Evolutionary conservation across 78 protist species (phyloP).

Genomic region (Anaeramoeba flamelloides): DNA sequence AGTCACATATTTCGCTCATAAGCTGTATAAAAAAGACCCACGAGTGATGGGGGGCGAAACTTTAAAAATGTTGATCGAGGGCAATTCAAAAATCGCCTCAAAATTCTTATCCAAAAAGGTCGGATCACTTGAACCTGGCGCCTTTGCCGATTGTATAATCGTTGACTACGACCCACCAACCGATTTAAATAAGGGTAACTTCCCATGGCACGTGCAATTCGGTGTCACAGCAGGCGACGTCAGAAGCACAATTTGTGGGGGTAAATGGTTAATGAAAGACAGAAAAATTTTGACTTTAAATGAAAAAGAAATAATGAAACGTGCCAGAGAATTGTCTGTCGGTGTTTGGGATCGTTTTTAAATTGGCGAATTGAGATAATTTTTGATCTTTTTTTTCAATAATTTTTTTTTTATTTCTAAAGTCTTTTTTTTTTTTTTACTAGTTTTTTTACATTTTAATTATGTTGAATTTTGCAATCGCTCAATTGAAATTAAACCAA

Average conservation of each 20-base stretch:
- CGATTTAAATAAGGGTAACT: conserved; percentile 12
- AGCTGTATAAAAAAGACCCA: conserved; percentile 17
- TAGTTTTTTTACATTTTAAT: too few relatives aligned
- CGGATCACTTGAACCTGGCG: conserved; percentile 15
- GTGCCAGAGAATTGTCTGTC: not conserved
- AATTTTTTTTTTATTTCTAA: too few relatives aligned
- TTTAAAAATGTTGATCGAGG: not conserved
- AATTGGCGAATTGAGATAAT: too few relatives aligned
- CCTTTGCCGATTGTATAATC: conserved; percentile 21
- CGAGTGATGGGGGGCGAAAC: conserved; percentile 6
- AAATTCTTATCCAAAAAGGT: conserved; percentile 6
- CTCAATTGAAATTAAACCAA: too few relatives aligned
- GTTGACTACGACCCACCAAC: conserved; percentile 21
- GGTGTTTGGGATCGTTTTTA: conserved; percentile 13
- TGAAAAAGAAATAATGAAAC: not conserved
- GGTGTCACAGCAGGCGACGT: conserved; percentile 14
- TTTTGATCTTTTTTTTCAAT: too few relatives aligned
- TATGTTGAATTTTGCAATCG: too few relatives aligned
- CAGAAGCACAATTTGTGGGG: conserved; percentile 19
- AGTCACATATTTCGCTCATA: conserved; percentile 13
- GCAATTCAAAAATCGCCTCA: conserved; percentile 14
- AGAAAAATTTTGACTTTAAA: conserved; percentile 8
- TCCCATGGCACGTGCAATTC: conserved; percentile 32
- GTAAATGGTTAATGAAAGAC: conserved; percentile 16
- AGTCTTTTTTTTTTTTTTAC: too few relatives aligned